Percentiles rank a stretch among this genome's conserved stretches.
These are phyloP conservation scores for Isoetes taiwanensis DNA, from an alignment of 75 land plant genomes.

Conservation along the genomic window DNA sequence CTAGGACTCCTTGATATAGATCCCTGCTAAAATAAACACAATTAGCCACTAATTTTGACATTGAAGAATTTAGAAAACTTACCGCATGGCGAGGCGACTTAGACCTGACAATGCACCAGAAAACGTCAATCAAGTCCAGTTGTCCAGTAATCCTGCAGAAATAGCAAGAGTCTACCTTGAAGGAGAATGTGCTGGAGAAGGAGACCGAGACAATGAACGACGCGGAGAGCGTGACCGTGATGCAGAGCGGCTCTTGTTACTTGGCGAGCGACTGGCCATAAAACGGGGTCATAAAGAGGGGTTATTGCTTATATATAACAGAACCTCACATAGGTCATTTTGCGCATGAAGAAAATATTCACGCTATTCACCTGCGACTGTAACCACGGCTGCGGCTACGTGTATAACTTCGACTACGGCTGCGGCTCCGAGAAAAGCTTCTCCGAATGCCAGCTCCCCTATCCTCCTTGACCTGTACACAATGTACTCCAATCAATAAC, in stretches of 20 bases:
- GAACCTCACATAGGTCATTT: constrained; percentile 23
- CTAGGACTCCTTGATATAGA: no score
- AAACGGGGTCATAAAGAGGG: background rate
- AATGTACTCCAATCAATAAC: background rate
- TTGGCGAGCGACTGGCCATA: constrained; percentile 6
- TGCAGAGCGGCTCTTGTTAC: constrained; percentile 27
- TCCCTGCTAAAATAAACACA: no score
- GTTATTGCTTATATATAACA: constrained; percentile 25
- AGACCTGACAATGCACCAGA: no score
- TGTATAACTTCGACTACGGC: constrained; percentile 42
- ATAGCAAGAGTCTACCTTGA: no score
- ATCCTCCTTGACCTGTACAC: constrained; percentile 30
- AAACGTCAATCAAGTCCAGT: no score
- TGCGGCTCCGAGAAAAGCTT: constrained; percentile 31
- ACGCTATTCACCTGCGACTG: constrained; percentile 6
- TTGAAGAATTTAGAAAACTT: no score
- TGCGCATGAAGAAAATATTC: constrained; percentile 41
- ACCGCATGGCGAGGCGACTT: no score
- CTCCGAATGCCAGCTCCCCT: constrained; percentile 24
- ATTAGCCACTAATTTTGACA: no score
- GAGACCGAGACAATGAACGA: constrained; percentile 19
- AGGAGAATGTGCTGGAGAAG: no score
- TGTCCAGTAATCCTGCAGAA: no score
- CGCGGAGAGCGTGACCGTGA: constrained; percentile 38
- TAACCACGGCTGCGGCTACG: constrained; percentile 36